Percentiles rank a stretch among this genome's conserved stretches.
These are phyloP conservation scores for Quercus tomentella DNA, from an alignment of 331 rosid species.

Conservation along the genomic window DNA sequence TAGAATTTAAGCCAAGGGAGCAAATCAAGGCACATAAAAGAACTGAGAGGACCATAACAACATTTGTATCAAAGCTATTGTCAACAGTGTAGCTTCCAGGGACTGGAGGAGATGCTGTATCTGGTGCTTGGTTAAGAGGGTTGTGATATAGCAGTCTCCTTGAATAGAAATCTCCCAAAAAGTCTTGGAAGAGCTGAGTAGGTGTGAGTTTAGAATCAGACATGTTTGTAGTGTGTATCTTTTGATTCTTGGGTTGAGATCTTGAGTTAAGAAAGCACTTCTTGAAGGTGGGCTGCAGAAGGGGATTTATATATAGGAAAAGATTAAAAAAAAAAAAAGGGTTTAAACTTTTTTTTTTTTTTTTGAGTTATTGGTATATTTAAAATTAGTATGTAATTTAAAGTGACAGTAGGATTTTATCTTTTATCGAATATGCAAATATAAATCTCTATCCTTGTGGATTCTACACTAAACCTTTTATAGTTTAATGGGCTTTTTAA, in stretches of 20 bases:
- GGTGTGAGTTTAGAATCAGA: slow-evolving; percentile 37
- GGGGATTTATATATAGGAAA: slow-evolving; percentile 33
- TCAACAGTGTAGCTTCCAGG: slow-evolving; percentile 22
- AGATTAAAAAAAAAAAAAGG: background rate
- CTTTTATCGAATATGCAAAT: background rate
- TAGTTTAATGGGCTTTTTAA: slow-evolving; percentile 29
- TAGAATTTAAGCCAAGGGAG: slow-evolving; percentile 73
- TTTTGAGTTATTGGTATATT: background rate
- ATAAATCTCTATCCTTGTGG: slow-evolving; percentile 29
- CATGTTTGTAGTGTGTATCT: slow-evolving; percentile 32
- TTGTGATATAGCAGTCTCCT: slow-evolving; percentile 58
- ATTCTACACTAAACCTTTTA: slow-evolving; percentile 40
- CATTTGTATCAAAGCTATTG: slow-evolving; percentile 68
- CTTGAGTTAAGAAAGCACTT: slow-evolving; percentile 9
- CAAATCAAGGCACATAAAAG: slow-evolving; percentile 79
- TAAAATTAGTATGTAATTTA: background rate
- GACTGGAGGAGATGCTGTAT: slow-evolving; percentile 16
- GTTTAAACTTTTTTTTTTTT: background rate
- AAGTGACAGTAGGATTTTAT: background rate
- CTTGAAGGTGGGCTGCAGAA: slow-evolving; percentile 6
- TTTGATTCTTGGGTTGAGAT: background rate
- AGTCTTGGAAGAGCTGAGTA: slow-evolving; percentile 29
- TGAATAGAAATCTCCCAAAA: slow-evolving; percentile 39
- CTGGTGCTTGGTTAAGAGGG: slow-evolving; percentile 31
- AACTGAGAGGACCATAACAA: slow-evolving; percentile 87